Conservation (phyloP, 176 grass and related monocot genomes). For the Hordeum vulgare region MorexV3_pseudomolecules_assembly NC_058521.1:21473448-21473947, state of each 20-base stretch:
- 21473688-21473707: neutral
- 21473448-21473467: neutral
- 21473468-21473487: neutral
- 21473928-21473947: constrained; percentile 1
- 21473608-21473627: neutral
- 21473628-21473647: neutral
- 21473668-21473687: neutral
- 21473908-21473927: neutral
- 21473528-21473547: neutral
- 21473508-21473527: neutral
- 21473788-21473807: neutral
- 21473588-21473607: neutral
- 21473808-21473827: neutral
- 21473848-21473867: neutral
- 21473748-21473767: neutral
- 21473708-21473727: neutral
- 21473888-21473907: neutral
- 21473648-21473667: neutral
- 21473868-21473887: neutral
- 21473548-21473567: neutral
- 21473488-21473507: neutral
- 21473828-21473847: neutral
- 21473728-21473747: neutral
- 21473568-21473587: neutral
- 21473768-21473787: neutral